Evolutionary conservation across 495 filamentous ascomycete species (phyloP), one percentile per base, ranked within the genome.

Genomic region (Pseudevernia furfuracea): DNA sequence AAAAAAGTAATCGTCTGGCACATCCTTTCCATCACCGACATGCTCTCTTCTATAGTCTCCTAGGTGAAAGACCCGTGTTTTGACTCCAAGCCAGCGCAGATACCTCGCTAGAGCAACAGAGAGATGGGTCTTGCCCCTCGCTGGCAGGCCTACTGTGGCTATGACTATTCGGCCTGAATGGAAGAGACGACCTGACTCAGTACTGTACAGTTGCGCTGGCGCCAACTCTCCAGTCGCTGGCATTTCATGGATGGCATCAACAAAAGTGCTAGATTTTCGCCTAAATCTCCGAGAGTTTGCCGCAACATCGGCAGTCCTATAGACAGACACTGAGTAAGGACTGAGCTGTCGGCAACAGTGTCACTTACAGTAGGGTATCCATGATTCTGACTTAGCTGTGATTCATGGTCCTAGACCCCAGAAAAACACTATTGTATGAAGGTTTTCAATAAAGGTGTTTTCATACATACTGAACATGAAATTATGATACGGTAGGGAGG

Each of bases 1-100:
- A 71, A 89, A 94, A 78, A 99, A 99, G 75, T 99, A 99, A 75
- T 99, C 95, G 68, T 96, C 89, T 3, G 95, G 95, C 57, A 97
- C 89, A 71, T 96, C 86, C 58, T 89, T 87, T 25, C 88, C 90
- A 70, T 85, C 83, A 30, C 92, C 92, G 64, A 97, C 86, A 19
- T 91, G 93, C 28, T 90, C 91, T 69, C 95, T 86, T 66, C 95
- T 87, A 73, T 99, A 99, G 74, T 99, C 95, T 49, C 95, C 94
- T 21, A 99, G 79, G 72, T 99, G 95, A 74, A 97, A 99, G 62
- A 97, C 91, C 64, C 91, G 87, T 34, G 94, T 97, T 78, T 99
- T 99, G 59, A 99, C 95, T 58, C 94, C 94, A 49, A 98, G 85
- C 94, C 95, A 99, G 78, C 90, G 85, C 44, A 99, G 83, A 79